Base-by-base conservation (phyloP, 176 grass and related monocot genomes). In the Urochloa ruziziensis region DNA sequence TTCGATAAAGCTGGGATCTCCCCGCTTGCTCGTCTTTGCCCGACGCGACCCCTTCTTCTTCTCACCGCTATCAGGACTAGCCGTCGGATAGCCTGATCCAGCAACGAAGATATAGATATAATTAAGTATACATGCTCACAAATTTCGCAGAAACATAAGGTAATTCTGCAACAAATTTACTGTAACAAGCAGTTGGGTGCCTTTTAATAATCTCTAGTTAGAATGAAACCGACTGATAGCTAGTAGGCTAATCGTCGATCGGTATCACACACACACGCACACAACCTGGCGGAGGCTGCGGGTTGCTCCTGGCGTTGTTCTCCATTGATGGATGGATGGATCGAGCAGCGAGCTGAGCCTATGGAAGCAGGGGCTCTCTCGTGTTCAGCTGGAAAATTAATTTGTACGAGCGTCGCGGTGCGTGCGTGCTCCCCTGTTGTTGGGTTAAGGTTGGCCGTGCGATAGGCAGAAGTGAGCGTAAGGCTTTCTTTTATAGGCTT, bases 271-370 rank as follows among this genome's bases (percentile, higher is more conserved):
- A n/a, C n/a, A n/a, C n/a, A n/a, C n/a, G n/a, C n/a, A n/a, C n/a
- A n/a, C n/a, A n/a, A n/a, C 58, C 75, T 78, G 57, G 76, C 9
- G 76, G 76, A 24, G 76, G 60, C 76, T 49, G 76, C 5, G 61
- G 16, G 37, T 78, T 79, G 60, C 21, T 79, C 18, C n/a, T 28
- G 67, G 4, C 32, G 32, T 65, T 65, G 42, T 65, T 65, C 76
- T 79, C 76, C 76, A 79, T 79, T 28, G 44, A 7, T 21, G n/a
- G 28, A 24, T 53, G 1, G 14, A 16, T 48, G 1, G 4, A 7
- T 53, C 19, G 52, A 23, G 37, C 37, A 39, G 7, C 37, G 37
- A 39, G n/a, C 37, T 4, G 37, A 39, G 37, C 6, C 37, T 39
- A 39, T 39, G 37, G 7, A 39, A 39, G 37, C 7, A 39, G 37